A percentile compares a stretch with the other conserved stretches of the same genome.
Conservation (phyloP, 345 rosid genomes). For the Erysimum cheiranthoides region DNA sequence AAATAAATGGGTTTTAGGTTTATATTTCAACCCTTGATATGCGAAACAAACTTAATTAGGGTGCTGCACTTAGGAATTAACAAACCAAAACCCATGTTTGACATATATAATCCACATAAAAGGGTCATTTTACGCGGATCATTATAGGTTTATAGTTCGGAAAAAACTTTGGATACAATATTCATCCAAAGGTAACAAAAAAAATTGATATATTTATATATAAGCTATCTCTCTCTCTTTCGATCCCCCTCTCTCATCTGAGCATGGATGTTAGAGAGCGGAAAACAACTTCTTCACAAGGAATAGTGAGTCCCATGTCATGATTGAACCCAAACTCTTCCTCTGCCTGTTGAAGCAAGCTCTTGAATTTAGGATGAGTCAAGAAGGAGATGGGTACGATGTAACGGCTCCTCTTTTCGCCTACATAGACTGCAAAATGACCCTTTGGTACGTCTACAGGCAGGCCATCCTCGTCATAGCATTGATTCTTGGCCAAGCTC, state of each 20-base stretch:
- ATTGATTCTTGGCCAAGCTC: conserved; percentile 68
- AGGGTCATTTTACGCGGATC: conserved; percentile 17
- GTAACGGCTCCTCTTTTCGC: conserved; percentile 78
- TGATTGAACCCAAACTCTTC: conserved; percentile 96
- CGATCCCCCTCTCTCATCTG: conserved; percentile 43
- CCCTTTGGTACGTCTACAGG: conserved; percentile 95
- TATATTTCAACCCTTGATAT: conserved; percentile 9
- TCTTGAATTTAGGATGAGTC: conserved; percentile 78
- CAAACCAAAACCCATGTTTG: conserved; percentile 36
- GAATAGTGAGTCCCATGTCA: conserved; percentile 93
- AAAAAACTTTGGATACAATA: conserved; percentile 30
- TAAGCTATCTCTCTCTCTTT: background rate
- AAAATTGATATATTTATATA: background rate
- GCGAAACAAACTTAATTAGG: conserved; percentile 25
- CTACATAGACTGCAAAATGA: conserved; percentile 91
- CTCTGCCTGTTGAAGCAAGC: conserved; percentile 80
- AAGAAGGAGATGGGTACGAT: conserved; percentile 91
- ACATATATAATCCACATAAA: conserved; percentile 35
- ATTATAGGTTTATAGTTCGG: conserved; percentile 30
- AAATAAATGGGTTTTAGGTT: conserved; percentile 7
- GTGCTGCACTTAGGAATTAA: conserved; percentile 4
- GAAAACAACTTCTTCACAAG: conserved; percentile 93
- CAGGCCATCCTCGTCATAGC: conserved; percentile 56
- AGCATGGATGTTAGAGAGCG: conserved; percentile 82
- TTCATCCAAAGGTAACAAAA: conserved; percentile 24